Base-by-base conservation (phyloP, 2,329 filamentous ascomycete species). In the Eutypella sp. region DNA sequence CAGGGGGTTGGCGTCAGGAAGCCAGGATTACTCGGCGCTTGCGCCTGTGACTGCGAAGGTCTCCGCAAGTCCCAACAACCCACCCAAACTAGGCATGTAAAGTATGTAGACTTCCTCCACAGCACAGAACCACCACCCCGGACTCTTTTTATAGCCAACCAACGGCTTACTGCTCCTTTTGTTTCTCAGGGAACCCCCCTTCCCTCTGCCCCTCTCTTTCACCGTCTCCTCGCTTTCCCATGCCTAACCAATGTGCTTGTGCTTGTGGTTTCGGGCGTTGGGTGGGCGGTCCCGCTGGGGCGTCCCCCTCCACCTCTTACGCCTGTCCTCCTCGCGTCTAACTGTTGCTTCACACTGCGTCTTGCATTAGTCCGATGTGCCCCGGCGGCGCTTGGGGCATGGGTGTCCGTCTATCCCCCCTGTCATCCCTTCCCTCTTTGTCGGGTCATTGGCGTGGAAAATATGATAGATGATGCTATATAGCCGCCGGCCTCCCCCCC, bases 81-180 rank as follows among this genome's bases (percentile, higher is more conserved):
- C 50, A 51, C 53, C 47, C 53, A 40, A 50, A 57, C 49, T 53
- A n/a, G n/a, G n/a, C n/a, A n/a, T n/a, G n/a, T n/a, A n/a, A n/a
- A n/a, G n/a, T n/a, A n/a, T n/a, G n/a, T 37, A 42, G 53, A 54
- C 56, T 51, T 56, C 52, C 57, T 52, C 50, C 52, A 48, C 49
- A 43, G 50, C n/a, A n/a, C n/a, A n/a, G n/a, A n/a, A n/a, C n/a
- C n/a, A n/a, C n/a, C n/a, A 51, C 52, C 53, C 47, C 53, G 41
- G 51, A 57, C 49, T 53, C 62, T 61, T 60, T 63, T 65, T 64
- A 66, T 66, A 66, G 64, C 63, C 63, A 66, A 65, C 64, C 62
- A 65, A 53, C 48, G 48, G 41, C 40, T 48, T 24, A 38, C 36
- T 16, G 11, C 13, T 33, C 11, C 25, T 13, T 29, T 29, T 29